phyloP scores from a whole-genome alignment of 805 yeast species.

The Schizosaccharomyces cryophilus region DNA sequence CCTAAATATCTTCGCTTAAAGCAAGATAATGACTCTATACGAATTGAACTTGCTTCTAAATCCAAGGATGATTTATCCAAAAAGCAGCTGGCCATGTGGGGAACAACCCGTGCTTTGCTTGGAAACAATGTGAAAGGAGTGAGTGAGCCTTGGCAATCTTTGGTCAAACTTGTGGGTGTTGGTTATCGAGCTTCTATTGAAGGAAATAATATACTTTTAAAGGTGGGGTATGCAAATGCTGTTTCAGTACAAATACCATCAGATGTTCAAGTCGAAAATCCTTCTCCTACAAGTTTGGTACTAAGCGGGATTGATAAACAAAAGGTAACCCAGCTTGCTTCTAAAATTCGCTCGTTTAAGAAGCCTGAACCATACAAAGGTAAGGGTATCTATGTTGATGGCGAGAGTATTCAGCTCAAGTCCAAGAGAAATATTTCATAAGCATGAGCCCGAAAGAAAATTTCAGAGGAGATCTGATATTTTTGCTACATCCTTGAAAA shows the following conservation, averaged over 20 bases:
- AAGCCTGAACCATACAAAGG: conserved; percentile 98
- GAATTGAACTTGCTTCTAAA: neutral
- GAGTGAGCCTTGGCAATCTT: conserved; percentile 74
- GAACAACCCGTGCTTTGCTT: conserved; percentile 60
- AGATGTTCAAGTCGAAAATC: conserved; percentile 48
- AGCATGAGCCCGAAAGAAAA: neutral
- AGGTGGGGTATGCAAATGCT: conserved; percentile 68
- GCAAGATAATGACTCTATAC: neutral
- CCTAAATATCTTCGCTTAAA: neutral
- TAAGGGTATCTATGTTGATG: conserved; percentile 81
- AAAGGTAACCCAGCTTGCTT: conserved; percentile 69
- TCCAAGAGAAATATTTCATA: conserved; percentile 14
- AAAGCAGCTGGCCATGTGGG: conserved; percentile 80
- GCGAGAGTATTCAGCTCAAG: conserved; percentile 74
- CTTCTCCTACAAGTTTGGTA: conserved; percentile 64
- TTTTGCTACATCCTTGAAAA: too few species aligned
- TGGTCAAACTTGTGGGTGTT: conserved; percentile 78
- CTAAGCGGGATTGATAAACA: conserved; percentile 77
- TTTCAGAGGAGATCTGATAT: too few species aligned
- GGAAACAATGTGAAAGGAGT: conserved; percentile 68
- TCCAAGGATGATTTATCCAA: conserved; percentile 15
- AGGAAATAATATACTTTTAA: conserved; percentile 28
- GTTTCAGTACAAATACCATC: conserved; percentile 58
- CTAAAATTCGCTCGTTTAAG: conserved; percentile 57
- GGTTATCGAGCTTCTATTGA: conserved; percentile 82